Evolutionary conservation across 2,329 filamentous ascomycete genomes (phyloP).

Genomic region (Cytospora leucostoma): DNA sequence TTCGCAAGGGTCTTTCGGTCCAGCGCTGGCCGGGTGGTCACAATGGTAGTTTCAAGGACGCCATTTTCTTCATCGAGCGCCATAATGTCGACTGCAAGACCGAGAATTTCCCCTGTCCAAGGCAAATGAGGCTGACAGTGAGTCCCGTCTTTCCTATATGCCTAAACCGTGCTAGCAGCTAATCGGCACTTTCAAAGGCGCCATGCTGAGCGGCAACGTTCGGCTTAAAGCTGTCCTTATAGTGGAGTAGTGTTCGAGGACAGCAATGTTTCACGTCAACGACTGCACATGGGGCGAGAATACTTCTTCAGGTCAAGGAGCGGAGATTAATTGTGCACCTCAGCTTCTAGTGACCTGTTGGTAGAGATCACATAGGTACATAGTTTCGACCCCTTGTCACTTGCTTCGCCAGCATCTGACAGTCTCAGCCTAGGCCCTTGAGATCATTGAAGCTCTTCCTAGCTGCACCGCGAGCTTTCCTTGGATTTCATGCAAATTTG

Average conservation of each 20-base stretch:
- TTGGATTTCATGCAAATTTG: too few species aligned
- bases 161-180: neutral
- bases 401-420: too few species aligned
- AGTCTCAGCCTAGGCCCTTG: too few species aligned
- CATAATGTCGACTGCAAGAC: conserved; percentile 66
- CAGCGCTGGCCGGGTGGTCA: conserved; percentile 66
- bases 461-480: too few species aligned
- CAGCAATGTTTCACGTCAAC: neutral
- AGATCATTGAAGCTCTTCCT: too few species aligned
- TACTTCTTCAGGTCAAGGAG: neutral
- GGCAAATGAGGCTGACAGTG: conserved; percentile 42
- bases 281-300: too few species aligned
- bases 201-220: conserved; percentile 27
- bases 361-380: too few species aligned
- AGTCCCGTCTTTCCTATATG: conserved; percentile 29
- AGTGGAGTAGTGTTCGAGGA: conserved; percentile 10
- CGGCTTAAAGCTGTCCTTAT: conserved; percentile 29
- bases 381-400: too few species aligned
- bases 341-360: too few species aligned
- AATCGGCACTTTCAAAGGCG: neutral
- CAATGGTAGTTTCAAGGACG: conserved; percentile 63
- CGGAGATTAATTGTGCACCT: too few species aligned
- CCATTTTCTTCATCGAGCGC: conserved; percentile 64
- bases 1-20: conserved; percentile 55
- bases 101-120: conserved; percentile 63